Percentiles rank a stretch among this genome's conserved stretches.
These are phyloP conservation scores for Exophiala aquamarina DNA, from an alignment of 2,329 filamentous ascomycete genomes.

Conservation along the genomic window DNA sequence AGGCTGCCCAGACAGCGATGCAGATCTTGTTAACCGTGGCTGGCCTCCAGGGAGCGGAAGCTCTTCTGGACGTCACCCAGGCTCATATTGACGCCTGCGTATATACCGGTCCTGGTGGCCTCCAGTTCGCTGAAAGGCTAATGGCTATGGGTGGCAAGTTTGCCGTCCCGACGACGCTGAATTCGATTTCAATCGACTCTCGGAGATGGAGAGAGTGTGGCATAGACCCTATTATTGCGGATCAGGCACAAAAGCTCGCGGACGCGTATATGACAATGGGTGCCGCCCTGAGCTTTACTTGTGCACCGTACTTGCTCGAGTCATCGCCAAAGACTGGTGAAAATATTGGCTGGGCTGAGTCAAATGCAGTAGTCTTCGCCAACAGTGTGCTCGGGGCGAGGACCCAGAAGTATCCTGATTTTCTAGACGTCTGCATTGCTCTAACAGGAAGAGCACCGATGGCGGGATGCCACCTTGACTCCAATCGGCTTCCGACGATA, in stretches of 20 bases:
- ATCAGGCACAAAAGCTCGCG: slow-evolving; percentile 36
- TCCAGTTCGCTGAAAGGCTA: slow-evolving; percentile 40
- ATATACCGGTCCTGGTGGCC: slow-evolving; percentile 42
- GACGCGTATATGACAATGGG: slow-evolving; percentile 43
- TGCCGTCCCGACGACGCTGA: slow-evolving; percentile 41
- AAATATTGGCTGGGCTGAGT: slow-evolving; percentile 47
- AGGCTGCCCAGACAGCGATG: slow-evolving; percentile 39
- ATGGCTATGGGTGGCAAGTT: slow-evolving; percentile 37
- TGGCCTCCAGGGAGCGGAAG: slow-evolving; percentile 33
- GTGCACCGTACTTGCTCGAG: slow-evolving; percentile 45
- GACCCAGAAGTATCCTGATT: slow-evolving; percentile 49
- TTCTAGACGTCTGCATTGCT: slow-evolving; percentile 45
- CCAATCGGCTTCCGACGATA: slow-evolving; percentile 23
- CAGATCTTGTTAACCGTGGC: slow-evolving; percentile 41
- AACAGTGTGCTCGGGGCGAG: slow-evolving; percentile 48
- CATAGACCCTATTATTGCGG: slow-evolving; percentile 32
- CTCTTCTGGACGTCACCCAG: slow-evolving; percentile 40
- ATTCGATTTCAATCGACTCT: slow-evolving; percentile 47
- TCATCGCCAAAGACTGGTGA: slow-evolving; percentile 37
- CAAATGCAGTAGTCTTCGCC: slow-evolving; percentile 48
- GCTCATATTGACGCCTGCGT: slow-evolving; percentile 47
- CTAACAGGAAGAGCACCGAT: slow-evolving; percentile 40
- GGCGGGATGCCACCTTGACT: slow-evolving; percentile 32
- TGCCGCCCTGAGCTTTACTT: slow-evolving; percentile 43
- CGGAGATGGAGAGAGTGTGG: slow-evolving; percentile 41